Base-by-base conservation (phyloP, 352 stramenopile genomes). In the Globisporangium mamillatum region DNA sequence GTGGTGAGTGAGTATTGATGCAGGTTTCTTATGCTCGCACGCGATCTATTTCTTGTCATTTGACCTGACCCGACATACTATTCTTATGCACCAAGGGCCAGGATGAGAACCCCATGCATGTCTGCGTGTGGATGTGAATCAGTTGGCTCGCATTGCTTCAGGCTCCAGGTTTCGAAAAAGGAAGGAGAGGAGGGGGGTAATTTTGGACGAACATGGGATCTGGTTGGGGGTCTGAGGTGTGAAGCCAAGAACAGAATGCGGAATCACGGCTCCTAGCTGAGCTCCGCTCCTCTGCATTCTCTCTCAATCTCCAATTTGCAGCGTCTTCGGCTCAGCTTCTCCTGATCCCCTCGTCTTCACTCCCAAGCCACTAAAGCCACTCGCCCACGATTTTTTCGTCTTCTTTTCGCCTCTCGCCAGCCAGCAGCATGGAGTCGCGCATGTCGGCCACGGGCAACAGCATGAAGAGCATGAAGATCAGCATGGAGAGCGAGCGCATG, bases 391-490 rank as follows among this genome's bases (percentile, higher is more conserved):
- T 64, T 56, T 65, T 32, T n/a, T 55, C 32, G 24, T 48, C 36
- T 29, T 48, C 50, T 29, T 65, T 65, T 32, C 55, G 56, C 14
- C 16, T 29, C 4, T 52, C 25, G 4, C 20, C 25, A 50, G 70
- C 65, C 27, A 46, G 38, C 38, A 46, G 38, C 12, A 91, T 92
- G 84, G 82, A 91, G 59, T 86, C 79, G 55, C 82, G 84, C 63
- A 70, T 90, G 69, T 89, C 80, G 44, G 73, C 72, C 59, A 77
- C 70, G 6, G 77, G 73, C 70, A 84, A 73, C 73, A 88, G 78
- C 74, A 89, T 90, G 75, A 92, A 92, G 76, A 84, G 76, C 78
- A 89, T 92, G 80, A 92, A 90, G 76, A 87, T 92, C 73, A 88
- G 75, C 63, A 92, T 92, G 82, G 84, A 90, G 25, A 90, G 81